Conservation (phyloP, 2,329 filamentous ascomycete species). For the Verticillium klebahnii region DNA sequence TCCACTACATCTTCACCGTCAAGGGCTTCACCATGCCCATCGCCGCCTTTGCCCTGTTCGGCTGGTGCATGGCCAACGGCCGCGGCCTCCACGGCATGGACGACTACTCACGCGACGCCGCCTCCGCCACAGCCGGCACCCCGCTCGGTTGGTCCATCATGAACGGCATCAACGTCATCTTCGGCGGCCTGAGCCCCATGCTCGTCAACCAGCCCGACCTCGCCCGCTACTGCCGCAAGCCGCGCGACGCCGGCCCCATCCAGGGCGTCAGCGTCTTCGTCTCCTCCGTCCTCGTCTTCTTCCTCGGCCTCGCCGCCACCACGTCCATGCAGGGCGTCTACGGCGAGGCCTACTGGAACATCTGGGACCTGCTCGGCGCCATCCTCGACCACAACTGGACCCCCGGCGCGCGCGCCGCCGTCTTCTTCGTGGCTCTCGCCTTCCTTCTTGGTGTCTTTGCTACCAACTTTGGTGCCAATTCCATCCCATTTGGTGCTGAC, state of each 20-base stretch:
- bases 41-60: slow-evolving; percentile 29
- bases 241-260: slow-evolving; percentile 22
- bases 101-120: slow-evolving; percentile 14
- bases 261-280: slow-evolving; percentile 22
- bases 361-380: slow-evolving; percentile 28
- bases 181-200: slow-evolving; percentile 28
- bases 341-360: slow-evolving; percentile 31
- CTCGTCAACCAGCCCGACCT: slow-evolving; percentile 31
- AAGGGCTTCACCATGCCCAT: slow-evolving; percentile 29
- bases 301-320: slow-evolving; percentile 23
- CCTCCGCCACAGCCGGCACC: slow-evolving; percentile 16
- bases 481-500: slow-evolving; percentile 27
- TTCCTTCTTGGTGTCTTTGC: slow-evolving; percentile 18
- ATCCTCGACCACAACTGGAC: slow-evolving; percentile 30
- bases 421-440: slow-evolving; percentile 24
- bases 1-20: slow-evolving; percentile 28
- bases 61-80: slow-evolving; percentile 25
- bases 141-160: slow-evolving; percentile 32
- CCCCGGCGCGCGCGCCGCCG: slow-evolving; percentile 21
- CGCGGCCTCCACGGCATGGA: slow-evolving; percentile 19
- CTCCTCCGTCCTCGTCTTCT: slow-evolving; percentile 20
- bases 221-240: slow-evolving; percentile 26
- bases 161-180: slow-evolving; percentile 30
- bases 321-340: slow-evolving; percentile 26
- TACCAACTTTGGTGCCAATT: slow-evolving; percentile 22